Evolutionary conservation across 2,329 filamentous ascomycete species (phyloP).

Genomic region (Aspergillus spinulosporus): DNA sequence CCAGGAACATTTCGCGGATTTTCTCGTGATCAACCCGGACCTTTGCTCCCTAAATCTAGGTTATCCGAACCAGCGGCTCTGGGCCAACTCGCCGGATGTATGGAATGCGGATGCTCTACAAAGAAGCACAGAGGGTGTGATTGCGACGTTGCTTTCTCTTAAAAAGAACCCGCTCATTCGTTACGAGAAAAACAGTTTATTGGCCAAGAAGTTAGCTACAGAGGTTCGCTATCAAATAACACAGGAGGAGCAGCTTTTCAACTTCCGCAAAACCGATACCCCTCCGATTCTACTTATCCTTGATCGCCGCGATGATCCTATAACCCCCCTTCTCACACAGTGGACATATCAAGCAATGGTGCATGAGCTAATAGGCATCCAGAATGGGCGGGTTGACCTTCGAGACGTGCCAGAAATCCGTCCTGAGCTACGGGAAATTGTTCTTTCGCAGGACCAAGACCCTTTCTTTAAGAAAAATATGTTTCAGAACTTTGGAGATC

Average conservation of each 20-base stretch:
- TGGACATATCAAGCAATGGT: constrained; percentile 99
- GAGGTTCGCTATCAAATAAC: constrained; percentile 91
- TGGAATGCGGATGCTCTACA: constrained; percentile 92
- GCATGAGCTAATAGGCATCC: constrained; percentile 89
- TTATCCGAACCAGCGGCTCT: constrained; percentile 73
- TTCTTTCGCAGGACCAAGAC: constrained; percentile 93
- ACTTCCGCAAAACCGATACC: constrained; percentile 92
- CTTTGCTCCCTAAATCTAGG: constrained; percentile 77
- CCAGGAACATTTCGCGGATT: constrained; percentile 96
- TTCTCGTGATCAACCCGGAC: constrained; percentile 91
- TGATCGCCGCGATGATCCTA: constrained; percentile 89
- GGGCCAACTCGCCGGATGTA: constrained; percentile 76
- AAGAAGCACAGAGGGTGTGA: constrained; percentile 79
- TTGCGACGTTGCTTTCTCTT: constrained; percentile 79
- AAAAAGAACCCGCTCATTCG: constrained; percentile 97
- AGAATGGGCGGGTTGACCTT: constrained; percentile 90
- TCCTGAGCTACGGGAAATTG: constrained; percentile 90
- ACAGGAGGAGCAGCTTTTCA: constrained; percentile 94
- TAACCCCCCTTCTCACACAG: constrained; percentile 90
- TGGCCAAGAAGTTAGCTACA: constrained; percentile 89
- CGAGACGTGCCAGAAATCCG: constrained; percentile 79
- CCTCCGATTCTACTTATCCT: constrained; percentile 88
- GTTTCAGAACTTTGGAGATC: constrained; percentile 95
- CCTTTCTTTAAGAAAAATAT: constrained; percentile 99
- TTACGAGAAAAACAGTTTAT: constrained; percentile 84